A percentile compares a stretch with the other conserved stretches of the same genome.
phyloP scores from a whole-genome alignment of 345 rosid species.

The Ricinus communis region DNA sequence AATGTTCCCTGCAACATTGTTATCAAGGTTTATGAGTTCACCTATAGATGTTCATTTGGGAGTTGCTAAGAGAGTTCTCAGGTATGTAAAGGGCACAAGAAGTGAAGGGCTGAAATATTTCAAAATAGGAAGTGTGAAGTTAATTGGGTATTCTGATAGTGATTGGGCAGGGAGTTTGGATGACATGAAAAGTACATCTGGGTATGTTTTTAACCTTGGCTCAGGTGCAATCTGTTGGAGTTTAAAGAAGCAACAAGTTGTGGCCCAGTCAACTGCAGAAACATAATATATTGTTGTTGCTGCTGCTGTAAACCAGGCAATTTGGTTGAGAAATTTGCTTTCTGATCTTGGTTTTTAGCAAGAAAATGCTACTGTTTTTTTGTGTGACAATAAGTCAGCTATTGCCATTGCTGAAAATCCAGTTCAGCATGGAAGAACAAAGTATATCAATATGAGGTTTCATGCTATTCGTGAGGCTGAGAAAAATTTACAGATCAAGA shows the following conservation, averaged over 20 bases:
- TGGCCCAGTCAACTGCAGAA: not conserved
- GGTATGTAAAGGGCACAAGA: not conserved
- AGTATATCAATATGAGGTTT: not conserved
- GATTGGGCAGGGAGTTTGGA: not conserved
- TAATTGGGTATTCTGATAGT: not conserved
- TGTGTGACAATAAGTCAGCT: not conserved
- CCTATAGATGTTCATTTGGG: not conserved
- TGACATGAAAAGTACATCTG: not conserved
- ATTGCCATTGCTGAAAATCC: not conserved
- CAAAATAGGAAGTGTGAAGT: not conserved
- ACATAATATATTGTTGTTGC: not conserved
- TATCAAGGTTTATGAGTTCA: not conserved
- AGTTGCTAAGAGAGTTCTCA: not conserved
- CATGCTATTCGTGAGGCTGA: not conserved
- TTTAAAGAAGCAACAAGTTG: not conserved
- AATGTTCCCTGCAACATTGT: not conserved
- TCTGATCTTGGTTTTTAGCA: not conserved
- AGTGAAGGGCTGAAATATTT: not conserved
- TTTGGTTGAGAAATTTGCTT: not conserved
- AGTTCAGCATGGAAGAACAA: not conserved
- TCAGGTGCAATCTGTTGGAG: not conserved
- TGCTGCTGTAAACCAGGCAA: not conserved
- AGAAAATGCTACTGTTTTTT: not conserved
- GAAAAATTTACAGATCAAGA: not conserved
- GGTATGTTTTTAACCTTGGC: not conserved